Evolutionary conservation across 1,284 basidiomycete genomes (phyloP).

Genomic region (Leccinum griseonigrum): DNA sequence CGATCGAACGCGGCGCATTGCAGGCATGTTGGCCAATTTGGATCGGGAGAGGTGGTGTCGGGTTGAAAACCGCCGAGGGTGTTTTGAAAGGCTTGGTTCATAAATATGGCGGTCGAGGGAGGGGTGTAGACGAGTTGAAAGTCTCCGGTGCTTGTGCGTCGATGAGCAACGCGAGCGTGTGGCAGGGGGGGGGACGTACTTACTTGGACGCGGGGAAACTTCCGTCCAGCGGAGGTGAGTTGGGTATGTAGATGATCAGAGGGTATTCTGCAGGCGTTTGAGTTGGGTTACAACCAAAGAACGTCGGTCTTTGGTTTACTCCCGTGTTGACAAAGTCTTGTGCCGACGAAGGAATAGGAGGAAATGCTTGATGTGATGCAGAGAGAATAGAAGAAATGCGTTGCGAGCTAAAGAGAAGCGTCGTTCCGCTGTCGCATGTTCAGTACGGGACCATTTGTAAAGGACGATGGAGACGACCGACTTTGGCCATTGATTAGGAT

Average conservation of each 20-base stretch:
- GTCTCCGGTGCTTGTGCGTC: conserved; percentile 37
- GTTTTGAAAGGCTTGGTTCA: conserved; percentile 52
- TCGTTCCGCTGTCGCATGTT: conserved; percentile 44
- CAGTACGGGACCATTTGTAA: background rate
- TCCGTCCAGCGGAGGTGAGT: conserved; percentile 59
- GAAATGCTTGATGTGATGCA: conserved; percentile 59
- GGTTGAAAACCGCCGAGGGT: conserved; percentile 57
- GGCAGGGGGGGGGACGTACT: conserved; percentile 11
- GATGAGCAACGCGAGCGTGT: conserved; percentile 1
- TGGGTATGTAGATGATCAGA: conserved; percentile 61
- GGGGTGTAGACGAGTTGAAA: conserved; percentile 49
- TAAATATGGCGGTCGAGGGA: conserved; percentile 45
- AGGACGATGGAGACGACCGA: conserved; percentile 31
- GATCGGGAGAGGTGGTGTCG: conserved; percentile 36
- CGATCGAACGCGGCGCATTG: conserved; percentile 46
- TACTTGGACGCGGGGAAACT: conserved; percentile 59
- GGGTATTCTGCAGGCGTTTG: conserved; percentile 51
- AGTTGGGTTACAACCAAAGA: conserved; percentile 72
- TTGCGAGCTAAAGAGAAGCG: conserved; percentile 39
- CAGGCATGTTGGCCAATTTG: conserved; percentile 39
- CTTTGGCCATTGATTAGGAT: conserved; percentile 65
- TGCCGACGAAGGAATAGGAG: conserved; percentile 53
- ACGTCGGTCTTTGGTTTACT: conserved; percentile 66
- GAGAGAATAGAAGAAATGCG: conserved; percentile 46
- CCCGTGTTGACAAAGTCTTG: conserved; percentile 62